Percentiles rank a stretch among this genome's conserved stretches.
phyloP scores from a whole-genome alignment of 441 rosid species.

The Euphorbia neoarborescens region DNA sequence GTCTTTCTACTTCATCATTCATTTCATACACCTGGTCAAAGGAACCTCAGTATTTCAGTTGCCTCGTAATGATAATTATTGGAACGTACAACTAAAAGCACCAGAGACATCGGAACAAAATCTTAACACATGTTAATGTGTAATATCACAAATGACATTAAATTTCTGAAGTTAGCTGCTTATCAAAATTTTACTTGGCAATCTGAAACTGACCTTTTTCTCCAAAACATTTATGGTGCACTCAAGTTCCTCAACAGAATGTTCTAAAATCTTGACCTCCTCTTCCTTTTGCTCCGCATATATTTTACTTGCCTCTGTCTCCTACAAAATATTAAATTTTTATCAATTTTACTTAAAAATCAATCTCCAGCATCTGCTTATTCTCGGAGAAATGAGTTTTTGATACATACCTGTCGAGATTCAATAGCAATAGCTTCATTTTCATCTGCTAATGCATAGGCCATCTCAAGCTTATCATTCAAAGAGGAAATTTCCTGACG shows the following conservation, averaged over 20 bases:
- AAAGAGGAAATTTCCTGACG: conserved; percentile 49
- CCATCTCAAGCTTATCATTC: conserved; percentile 61
- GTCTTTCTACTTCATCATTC: conserved; percentile 81
- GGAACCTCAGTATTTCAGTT: conserved; percentile 20
- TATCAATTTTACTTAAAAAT: conserved; percentile 5
- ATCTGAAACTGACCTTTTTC: conserved; percentile 51
- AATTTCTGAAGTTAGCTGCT: not conserved
- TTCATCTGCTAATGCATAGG: conserved; percentile 74
- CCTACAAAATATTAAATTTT: conserved; percentile 34
- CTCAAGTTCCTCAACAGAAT: conserved; percentile 89
- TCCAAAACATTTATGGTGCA: conserved; percentile 74
- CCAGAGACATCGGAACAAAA: conserved; percentile 5
- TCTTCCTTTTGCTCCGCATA: conserved; percentile 84
- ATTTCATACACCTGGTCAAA: conserved; percentile 66
- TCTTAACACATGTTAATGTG: conserved; percentile 5
- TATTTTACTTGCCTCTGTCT: conserved; percentile 63
- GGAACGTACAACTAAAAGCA: conserved; percentile 10
- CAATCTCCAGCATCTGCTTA: conserved; percentile 1
- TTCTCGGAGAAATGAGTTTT: conserved; percentile 17
- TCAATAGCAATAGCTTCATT: conserved; percentile 76
- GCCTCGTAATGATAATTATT: conserved; percentile 8
- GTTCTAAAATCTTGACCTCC: conserved; percentile 81
- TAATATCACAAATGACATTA: not conserved
- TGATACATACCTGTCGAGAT: conserved; percentile 61
- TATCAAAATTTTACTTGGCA: not conserved